Evolutionary conservation across 305 asterid genomes (phyloP), one percentile per base, ranked within the genome.

Genomic region (Rubia balearica): DNA sequence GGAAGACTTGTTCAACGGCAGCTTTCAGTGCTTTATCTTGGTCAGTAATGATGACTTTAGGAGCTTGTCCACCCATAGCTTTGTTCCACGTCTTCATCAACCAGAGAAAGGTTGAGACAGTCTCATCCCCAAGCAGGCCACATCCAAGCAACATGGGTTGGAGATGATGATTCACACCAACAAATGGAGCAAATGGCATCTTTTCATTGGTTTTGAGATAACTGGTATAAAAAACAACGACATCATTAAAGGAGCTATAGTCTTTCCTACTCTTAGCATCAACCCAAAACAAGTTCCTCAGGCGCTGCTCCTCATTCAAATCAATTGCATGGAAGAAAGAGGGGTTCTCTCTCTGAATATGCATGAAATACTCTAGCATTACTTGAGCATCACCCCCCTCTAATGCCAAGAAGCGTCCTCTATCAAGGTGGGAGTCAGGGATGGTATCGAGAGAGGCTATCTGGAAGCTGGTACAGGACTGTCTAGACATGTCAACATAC

Each of bases 401-500:
- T 77, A 93, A 55, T 71, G 85, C 79, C 82, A 91, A 80, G 81
- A 27, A 75, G 68, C 80, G 83, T 36, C 94, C 91, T 76, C 86
- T 77, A 49, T 85, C 92, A 72, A 83, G 82, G 73, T 82, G 94
- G 72, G 73, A 84, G 71, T 83, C 85, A 53, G 80, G 80, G 71
- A 83, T 84, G 73, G 80, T 81, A 82, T 79, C 82, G 68, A 74
- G 73, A 55, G 76, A 70, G 76, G 78, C 82, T 70, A 79, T 53
- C 33, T 64, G 75, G 51, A 68, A 83, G 75, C 73, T 75, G 64
- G 83, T 88, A 57, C 89, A 83, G 69, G 84, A 82, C 75, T 89
- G 92, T 81, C 90, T 83, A 61, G 91, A 89, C 98, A 91, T 93
- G 81, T 91, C 95, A 76, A 89, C 98, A 81, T 93, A 93, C 92